Evolutionary conservation across 129 eudicot genomes (phyloP), one percentile per base, ranked within the genome.

Genomic region (Chrysanthemum lavandulifolium): DNA sequence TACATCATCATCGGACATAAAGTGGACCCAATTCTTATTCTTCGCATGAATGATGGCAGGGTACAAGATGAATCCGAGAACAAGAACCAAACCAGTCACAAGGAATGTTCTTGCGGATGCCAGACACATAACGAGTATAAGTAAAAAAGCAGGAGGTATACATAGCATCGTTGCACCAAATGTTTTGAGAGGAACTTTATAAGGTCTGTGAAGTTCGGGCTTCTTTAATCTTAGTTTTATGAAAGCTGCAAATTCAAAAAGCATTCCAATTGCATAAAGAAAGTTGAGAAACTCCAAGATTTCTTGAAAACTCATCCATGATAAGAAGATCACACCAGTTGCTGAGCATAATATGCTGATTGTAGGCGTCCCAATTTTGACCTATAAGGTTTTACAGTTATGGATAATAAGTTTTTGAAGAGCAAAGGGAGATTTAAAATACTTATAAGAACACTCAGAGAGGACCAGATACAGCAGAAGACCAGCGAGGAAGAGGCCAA

Each of bases 231-330:
- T 78, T n/a, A 92, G 54, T 13, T 76, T 83, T 64, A 92, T 84
- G 78, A 92, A 92, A 25, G 98, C 98, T 25, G 95, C 92, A 49
- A 92, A 87, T 74, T 92, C 98, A 12, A 92, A 85, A 36, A 92
- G 85, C 98, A 92, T 92, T 54, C 95, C 96, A 2, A 92, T 43
- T 14, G 90, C 75, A 21, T 92, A 92, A 27, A 92, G 88, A 80
- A 92, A 89, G 87, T 92, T 92, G 19, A 86, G 90, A 59, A 89
- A 86, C 73, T 89, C 98, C 84, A 92, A 68, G 77, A 92, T 92
- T 81, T 92, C 96, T 36, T 89, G 91, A 79, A 92, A 92, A 71
- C 85, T 92, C 98, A 92, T 87, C 96, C 98, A 92, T 53, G 98
- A 89, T 19, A 92, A 56, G 81, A 92, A 80, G 85, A 92, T 82